Evolutionary conservation across 1,284 basidiomycete genomes (phyloP).

Genomic region (Phaffia rhodozyma): DNA sequence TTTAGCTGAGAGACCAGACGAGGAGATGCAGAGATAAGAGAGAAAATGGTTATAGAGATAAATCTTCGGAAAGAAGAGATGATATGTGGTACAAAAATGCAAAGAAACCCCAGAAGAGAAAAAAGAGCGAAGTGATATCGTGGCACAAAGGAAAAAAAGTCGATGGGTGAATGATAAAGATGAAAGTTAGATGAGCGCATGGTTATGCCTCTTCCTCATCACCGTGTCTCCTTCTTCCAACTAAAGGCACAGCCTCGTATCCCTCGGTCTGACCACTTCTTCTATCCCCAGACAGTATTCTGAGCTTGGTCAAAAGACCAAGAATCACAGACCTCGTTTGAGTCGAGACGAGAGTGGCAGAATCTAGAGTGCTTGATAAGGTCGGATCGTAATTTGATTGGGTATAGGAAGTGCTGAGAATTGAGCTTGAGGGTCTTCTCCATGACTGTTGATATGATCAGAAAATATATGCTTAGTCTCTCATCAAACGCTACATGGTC

Average conservation of each 20-base stretch:
- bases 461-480: background rate
- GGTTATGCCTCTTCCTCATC: conserved; percentile 9
- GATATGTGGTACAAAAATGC: no score
- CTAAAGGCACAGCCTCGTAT: conserved; percentile 12
- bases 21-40: no score
- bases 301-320: background rate
- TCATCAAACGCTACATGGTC: background rate
- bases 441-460: conserved; percentile 3
- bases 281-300: background rate
- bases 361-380: background rate
- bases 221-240: background rate
- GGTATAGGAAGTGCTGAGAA: conserved; percentile 7
- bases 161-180: no score
- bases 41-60: no score
- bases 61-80: no score
- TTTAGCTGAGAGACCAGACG: no score
- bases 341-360: background rate
- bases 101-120: no score
- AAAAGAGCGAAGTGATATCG: no score
- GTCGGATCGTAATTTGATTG: background rate
- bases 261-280: background rate
- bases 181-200: no score
- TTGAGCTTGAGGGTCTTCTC: conserved; percentile 12
- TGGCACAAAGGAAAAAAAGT: no score
- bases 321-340: background rate